Base-by-base conservation (phyloP, 177 flowering plant species). In the Vitis hybrid region DNA sequence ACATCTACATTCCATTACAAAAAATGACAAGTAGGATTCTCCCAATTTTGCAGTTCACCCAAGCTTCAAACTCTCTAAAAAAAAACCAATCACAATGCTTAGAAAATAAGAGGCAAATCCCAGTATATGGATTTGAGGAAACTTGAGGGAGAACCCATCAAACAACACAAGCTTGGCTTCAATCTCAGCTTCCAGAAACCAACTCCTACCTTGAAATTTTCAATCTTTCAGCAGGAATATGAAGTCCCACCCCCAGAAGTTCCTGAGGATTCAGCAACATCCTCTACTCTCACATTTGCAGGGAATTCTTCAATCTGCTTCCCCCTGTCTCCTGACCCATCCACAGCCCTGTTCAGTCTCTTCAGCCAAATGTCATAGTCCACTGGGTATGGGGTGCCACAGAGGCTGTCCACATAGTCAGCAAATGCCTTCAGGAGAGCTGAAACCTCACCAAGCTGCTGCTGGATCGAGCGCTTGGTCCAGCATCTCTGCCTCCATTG, bases 371-470 rank as follows among this genome's bases (percentile, higher is more conserved):
- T 87, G 46, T 85, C 91, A 73, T 86, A 86, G 66, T 90, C 91
- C 7, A 91, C 86, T 6, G 97, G 89, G 62, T 90, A 91, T 8
- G 97, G 94, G 7, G 97, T 91, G 56, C 97, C 94, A 77, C 97
- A 88, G 6, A 91, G 86, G 71, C 92, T 89, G 66, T 92, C 97
- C 35, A 90, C 93, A 75, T 90, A 92, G 76, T 92, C 97, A 24
- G 94, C 89, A 79, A 90, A 90, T 32, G 97, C 97, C 74, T 92
- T 92, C 69, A 92, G 66, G 2, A 92, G 79, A 67, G 94, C 82
- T 14, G 97, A 92, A 62, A 90, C 89, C 74, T 90, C 93, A 14
- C 97, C 95, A 2, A 92, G 89, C 63, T 83, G 87, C 76, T 87
- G 87, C 80, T 92, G 97, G 63, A 92, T 86, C 27, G 74, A 67